Evolutionary conservation across 1,139 yeast genomes (phyloP).

Genomic region (Eremothecium coryli): DNA sequence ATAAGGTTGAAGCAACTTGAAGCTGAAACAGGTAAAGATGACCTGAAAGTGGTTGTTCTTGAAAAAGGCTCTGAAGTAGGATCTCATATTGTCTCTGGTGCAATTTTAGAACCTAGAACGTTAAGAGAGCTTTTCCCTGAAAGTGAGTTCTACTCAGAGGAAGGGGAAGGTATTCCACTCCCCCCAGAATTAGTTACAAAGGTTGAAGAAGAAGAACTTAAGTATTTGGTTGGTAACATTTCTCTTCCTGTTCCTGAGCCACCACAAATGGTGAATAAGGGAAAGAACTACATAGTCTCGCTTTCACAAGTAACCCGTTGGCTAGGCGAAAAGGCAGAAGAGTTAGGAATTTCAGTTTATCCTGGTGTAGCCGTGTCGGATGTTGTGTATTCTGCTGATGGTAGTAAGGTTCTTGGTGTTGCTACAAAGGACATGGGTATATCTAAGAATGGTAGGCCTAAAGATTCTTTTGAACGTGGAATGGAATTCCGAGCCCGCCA

Average conservation of each 20-base stretch:
- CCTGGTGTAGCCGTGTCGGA: slow-evolving; percentile 90
- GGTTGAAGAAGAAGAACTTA: slow-evolving; percentile 65
- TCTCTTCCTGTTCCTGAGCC: slow-evolving; percentile 82
- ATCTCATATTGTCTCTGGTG: slow-evolving; percentile 86
- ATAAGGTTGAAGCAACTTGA: slow-evolving; percentile 81
- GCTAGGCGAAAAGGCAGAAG: slow-evolving; percentile 84
- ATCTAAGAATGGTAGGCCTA: slow-evolving; percentile 63
- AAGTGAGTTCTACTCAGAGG: slow-evolving; percentile 44
- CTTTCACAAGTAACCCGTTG: slow-evolving; percentile 73
- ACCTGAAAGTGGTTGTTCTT: slow-evolving; percentile 72
- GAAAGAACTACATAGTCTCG: slow-evolving; percentile 77
- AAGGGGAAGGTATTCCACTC: slow-evolving; percentile 55
- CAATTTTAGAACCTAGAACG: slow-evolving; percentile 84
- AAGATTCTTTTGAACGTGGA: slow-evolving; percentile 79
- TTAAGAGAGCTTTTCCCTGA: slow-evolving; percentile 77
- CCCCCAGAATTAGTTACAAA: slow-evolving; percentile 67
- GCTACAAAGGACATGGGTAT: slow-evolving; percentile 92
- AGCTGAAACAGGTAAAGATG: slow-evolving; percentile 50
- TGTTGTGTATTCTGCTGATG: slow-evolving; percentile 51
- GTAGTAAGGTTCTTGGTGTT: slow-evolving; percentile 64
- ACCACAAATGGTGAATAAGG: slow-evolving; percentile 76
- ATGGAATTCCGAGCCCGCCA: slow-evolving; percentile 90
- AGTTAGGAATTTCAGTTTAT: slow-evolving; percentile 84
- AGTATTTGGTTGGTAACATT: slow-evolving; percentile 47
- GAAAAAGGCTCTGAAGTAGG: slow-evolving; percentile 94